phyloP scores from a whole-genome alignment of 768 basidiomycete species.

The Suillus decipiens region DNA sequence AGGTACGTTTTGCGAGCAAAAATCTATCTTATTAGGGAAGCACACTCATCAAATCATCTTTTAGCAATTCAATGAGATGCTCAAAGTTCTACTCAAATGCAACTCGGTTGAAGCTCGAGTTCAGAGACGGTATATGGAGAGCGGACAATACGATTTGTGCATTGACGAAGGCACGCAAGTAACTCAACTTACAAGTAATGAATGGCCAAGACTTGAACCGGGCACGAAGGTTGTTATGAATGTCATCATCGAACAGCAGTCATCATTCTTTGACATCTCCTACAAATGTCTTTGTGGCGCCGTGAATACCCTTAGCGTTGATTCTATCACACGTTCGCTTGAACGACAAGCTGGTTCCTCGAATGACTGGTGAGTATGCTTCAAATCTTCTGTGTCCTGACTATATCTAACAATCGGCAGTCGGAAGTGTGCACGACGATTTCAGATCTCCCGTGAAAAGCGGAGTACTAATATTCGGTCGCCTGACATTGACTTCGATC shows the following conservation, averaged over 20 bases:
- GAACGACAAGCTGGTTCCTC: not conserved
- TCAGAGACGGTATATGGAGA: slow-evolving; percentile 22
- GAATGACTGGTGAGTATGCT: slow-evolving; percentile 10
- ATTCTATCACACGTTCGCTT: not conserved
- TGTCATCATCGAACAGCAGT: not conserved
- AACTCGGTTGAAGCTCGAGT: slow-evolving; percentile 21
- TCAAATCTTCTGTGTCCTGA: not conserved
- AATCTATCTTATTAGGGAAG: not conserved
- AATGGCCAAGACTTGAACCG: slow-evolving; percentile 15
- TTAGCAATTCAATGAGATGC: slow-evolving; percentile 14
- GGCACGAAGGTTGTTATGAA: slow-evolving; percentile 32
- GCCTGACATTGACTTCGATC: not conserved
- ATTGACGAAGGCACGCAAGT: not conserved
- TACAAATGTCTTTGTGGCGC: slow-evolving; percentile 21
- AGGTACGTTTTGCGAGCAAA: slow-evolving; percentile 14
- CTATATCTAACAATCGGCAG: slow-evolving; percentile 14
- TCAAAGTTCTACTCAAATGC: slow-evolving; percentile 15
- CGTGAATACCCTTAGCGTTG: not conserved
- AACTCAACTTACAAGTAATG: not conserved
- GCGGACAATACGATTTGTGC: slow-evolving; percentile 25
- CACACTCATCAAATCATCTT: not conserved
- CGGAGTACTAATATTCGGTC: not conserved
- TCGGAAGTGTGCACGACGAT: slow-evolving; percentile 27
- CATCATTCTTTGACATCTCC: slow-evolving; percentile 5
- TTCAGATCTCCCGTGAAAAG: slow-evolving; percentile 17